phyloP scores from a whole-genome alignment of 192 early-diverging fungal species.

The Rhizoclosmatium globosum region DNA sequence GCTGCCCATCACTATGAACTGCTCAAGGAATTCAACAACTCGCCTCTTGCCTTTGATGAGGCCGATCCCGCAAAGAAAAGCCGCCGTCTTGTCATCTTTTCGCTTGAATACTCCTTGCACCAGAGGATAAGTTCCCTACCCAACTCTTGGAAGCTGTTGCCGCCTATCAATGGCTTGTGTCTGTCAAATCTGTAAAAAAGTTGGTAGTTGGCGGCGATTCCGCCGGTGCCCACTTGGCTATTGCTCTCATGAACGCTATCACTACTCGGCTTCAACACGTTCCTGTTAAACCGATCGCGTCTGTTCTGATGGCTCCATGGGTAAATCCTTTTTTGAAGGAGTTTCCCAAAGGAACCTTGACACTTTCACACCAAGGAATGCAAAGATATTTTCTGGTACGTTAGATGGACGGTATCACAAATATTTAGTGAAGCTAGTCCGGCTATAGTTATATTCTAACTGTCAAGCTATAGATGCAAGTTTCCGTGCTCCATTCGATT shows the following conservation, averaged over 20 bases:
- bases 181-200: conserved; percentile 25
- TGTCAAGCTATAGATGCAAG: no score
- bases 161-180: conserved; percentile 40
- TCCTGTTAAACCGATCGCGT: conserved; percentile 8
- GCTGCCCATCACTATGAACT: neutral
- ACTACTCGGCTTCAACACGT: neutral
- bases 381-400: no score
- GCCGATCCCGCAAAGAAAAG: neutral
- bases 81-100: conserved; percentile 26
- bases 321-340: conserved; percentile 28
- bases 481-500: no score
- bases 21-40: conserved; percentile 16
- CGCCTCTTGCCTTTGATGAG: neutral
- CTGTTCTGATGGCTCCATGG: conserved; percentile 38
- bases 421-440: no score
- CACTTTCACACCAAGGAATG: no score
- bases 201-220: conserved; percentile 46
- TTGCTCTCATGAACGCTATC: conserved; percentile 30
- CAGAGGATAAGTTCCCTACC: conserved; percentile 32
- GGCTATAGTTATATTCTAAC: no score
- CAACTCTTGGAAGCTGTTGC: conserved; percentile 27
- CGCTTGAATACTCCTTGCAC: conserved; percentile 44
- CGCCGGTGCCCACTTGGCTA: conserved; percentile 42
- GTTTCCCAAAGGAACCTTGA: neutral
- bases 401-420: no score